phyloP scores from a whole-genome alignment of 2,329 filamentous ascomycete genomes.

The Madurella mycetomatis region DNA sequence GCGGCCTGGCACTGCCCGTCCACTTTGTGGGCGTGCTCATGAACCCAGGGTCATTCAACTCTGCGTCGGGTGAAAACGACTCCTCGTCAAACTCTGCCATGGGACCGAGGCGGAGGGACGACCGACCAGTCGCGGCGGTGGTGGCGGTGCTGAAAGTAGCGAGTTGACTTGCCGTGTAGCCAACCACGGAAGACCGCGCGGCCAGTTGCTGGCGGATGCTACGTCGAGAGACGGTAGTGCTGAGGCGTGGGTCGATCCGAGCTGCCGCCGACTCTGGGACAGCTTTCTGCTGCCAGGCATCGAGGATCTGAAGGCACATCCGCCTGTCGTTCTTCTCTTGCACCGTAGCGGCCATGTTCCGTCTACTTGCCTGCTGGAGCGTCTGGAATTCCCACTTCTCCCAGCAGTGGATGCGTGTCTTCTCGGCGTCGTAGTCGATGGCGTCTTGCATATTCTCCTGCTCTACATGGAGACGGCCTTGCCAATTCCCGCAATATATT shows the following conservation, averaged over 20 bases:
- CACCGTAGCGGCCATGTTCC: constrained; percentile 24
- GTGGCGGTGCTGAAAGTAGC: not conserved
- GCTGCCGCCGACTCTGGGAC: constrained; percentile 15
- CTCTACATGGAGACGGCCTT: constrained; percentile 19
- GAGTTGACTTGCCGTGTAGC: constrained; percentile 13
- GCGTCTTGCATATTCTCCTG: constrained; percentile 26
- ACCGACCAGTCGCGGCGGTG: not conserved
- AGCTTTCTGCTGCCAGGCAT: constrained; percentile 26
- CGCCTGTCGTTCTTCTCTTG: constrained; percentile 24
- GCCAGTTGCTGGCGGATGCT: constrained; percentile 19
- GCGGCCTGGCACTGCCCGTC: constrained; percentile 13
- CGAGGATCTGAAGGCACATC: constrained; percentile 21
- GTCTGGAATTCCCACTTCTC: constrained; percentile 27
- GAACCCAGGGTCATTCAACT: constrained; percentile 20
- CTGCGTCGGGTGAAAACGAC: constrained; percentile 11
- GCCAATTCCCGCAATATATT: constrained; percentile 26
- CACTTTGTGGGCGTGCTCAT: constrained; percentile 27
- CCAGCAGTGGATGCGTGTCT: constrained; percentile 22
- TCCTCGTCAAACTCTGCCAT: constrained; percentile 27
- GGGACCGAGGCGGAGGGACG: constrained; percentile 10
- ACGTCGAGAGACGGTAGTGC: constrained; percentile 19
- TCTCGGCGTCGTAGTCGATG: constrained; percentile 25
- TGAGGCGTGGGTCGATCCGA: constrained; percentile 13
- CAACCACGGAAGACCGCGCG: constrained; percentile 4
- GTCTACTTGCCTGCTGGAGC: constrained; percentile 23